Base-by-base conservation (phyloP, 805 yeast species). In the Metschnikowia arizonensis region DNA sequence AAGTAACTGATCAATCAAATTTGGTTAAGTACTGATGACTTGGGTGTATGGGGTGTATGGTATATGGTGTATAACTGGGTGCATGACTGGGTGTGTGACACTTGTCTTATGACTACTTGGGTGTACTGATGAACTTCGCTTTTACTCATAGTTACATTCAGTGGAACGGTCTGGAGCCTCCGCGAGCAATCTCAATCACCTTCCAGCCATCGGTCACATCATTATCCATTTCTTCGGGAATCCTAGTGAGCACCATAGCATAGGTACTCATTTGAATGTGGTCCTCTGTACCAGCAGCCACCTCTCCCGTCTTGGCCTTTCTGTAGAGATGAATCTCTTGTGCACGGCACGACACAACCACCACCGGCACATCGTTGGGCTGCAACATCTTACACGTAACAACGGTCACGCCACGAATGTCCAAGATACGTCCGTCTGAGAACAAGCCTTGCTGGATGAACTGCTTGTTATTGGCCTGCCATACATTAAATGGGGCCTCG, bases 181-280 rank as follows among this genome's bases (percentile, higher is more conserved):
- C 97, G 61, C 96, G 83, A 40, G 88, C 97, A 63, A 91, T 87
- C 70, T 91, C 98, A 60, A 91, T 66, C 45, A 93, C 81, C 72
- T 87, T 88, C 99, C 99, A 93, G 28, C 99, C 99, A 61, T 88
- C 96, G 19, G 99, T 93, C 59, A 83, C 90, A 44, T 79, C 77
- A 63, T 93, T 86, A 51, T 83, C 96, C 60, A 93, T 81, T 49
- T 90, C 89, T 65, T 90, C 99, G 3, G 97, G 89, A 42, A 87
- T 73, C 66, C 99, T 81, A 15, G 99, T 89, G 56, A 93, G 73
- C 18, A 91, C 99, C 89, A 93, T 81, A 33, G 96, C 98, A 63
- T 93, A 93, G n/a, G 95, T 83, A 57, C 95, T 83, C 77, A 88
- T 78, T 65, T 88, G 81, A 55, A 93, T 88, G 66, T 89, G 89